These are phyloP conservation scores for Neurospora hispaniola DNA, from an alignment of 495 filamentous ascomycete genomes.

Conservation along the genomic window DNA sequence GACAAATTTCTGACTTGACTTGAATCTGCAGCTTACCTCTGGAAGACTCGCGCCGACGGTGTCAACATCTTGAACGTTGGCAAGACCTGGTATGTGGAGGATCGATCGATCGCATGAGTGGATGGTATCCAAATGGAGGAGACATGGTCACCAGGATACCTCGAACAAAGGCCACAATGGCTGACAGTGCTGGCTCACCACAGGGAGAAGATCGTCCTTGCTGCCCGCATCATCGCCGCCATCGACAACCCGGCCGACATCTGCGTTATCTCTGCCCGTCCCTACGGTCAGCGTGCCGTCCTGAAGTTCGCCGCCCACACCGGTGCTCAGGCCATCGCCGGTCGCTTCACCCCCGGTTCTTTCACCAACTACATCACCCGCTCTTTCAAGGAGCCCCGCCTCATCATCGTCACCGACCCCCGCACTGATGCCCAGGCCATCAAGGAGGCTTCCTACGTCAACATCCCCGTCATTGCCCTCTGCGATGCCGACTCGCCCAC, in stretches of 20 bases:
- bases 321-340: conserved; percentile 93
- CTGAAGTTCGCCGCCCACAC: conserved; percentile 98
- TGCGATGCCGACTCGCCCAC: conserved; percentile 99
- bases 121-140: neutral
- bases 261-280: conserved; percentile 97
- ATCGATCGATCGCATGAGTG: neutral
- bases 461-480: conserved; percentile 98
- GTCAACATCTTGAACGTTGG: conserved; percentile 98
- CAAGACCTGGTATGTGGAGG: conserved; percentile 85
- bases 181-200: conserved; percentile 2
- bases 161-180: neutral
- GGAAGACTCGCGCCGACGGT: conserved; percentile 96
- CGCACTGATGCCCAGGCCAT: conserved; percentile 99
- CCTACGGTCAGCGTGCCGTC: conserved; percentile 97
- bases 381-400: conserved; percentile 99
- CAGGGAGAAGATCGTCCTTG: conserved; percentile 99
- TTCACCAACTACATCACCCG: conserved; percentile 99
- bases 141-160: neutral
- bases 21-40: conserved; percentile 60
- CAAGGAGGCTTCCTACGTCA: conserved; percentile 99
- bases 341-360: conserved; percentile 99
- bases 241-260: conserved; percentile 99
- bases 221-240: conserved; percentile 95
- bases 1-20: conserved; percentile 7
- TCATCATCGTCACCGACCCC: conserved; percentile 98